Percentiles rank a stretch among this genome's conserved stretches.
Evolutionary conservation across 2,329 filamentous ascomycete species (phyloP).

Genomic region (Davidsoniella virescens): DNA sequence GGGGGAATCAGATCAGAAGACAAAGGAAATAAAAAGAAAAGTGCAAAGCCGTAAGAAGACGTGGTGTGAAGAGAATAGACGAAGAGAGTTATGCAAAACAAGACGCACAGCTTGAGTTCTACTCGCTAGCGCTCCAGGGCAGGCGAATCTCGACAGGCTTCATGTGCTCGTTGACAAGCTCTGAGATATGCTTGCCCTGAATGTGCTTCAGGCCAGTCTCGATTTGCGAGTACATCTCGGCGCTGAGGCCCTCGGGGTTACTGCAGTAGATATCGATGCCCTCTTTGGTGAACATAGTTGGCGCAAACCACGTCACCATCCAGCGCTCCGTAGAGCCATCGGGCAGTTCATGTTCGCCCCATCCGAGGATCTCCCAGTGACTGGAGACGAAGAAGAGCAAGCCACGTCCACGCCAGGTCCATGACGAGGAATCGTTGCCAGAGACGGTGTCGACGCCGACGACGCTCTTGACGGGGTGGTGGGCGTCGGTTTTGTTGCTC

Average conservation of each 20-base stretch:
- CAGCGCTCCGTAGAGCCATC: conserved; percentile 38
- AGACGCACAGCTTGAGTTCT: not conserved
- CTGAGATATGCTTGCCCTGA: conserved; percentile 38
- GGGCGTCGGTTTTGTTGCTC: conserved; percentile 27
- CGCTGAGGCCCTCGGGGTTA: conserved; percentile 40
- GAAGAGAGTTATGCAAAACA: not conserved
- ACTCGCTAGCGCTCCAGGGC: conserved; percentile 28
- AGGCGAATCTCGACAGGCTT: conserved; percentile 33
- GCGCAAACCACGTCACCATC: conserved; percentile 72
- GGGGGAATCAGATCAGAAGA: not conserved
- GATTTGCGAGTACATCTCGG: conserved; percentile 40
- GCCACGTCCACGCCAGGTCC: conserved; percentile 68
- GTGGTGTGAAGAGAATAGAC: not conserved
- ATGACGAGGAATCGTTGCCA: conserved; percentile 26
- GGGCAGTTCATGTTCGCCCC: conserved; percentile 37
- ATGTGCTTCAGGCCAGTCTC: conserved; percentile 29
- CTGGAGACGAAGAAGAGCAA: conserved; percentile 54
- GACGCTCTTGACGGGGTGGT: conserved; percentile 40
- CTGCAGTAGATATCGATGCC: conserved; percentile 66
- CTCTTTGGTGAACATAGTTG: conserved; percentile 68
- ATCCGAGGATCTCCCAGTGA: conserved; percentile 71
- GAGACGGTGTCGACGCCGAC: conserved; percentile 43
- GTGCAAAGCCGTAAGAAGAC: not conserved
- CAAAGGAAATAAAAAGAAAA: not conserved
- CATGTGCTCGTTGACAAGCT: conserved; percentile 33